Evolutionary conservation across 176 grass and related monocot species (phyloP), one percentile per base, ranked within the genome.

Genomic region (Oryza glumipatula): DNA sequence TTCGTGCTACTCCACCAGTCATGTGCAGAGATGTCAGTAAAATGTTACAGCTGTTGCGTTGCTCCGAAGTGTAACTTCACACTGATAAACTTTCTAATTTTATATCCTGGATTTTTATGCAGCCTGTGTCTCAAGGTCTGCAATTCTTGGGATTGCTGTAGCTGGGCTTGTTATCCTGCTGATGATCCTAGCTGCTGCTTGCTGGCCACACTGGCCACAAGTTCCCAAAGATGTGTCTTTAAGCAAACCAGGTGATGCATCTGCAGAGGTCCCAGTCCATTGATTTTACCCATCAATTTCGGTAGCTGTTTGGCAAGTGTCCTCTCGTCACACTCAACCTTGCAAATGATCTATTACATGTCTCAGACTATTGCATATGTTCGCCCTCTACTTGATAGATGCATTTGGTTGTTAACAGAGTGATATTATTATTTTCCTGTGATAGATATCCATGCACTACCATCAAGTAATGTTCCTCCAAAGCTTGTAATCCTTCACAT

Each of bases 401-500:
- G 77, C 22, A n/a, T 39, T 76, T 67, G 41, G 7, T 88, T 83
- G 21, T 76, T 32, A 48, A 24, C 61, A 58, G 22, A 35, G 26
- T 85, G 77, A 71, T 76, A 76, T 67, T 66, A 44, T 44, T 78
- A 68, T 60, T 82, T 73, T 73, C 44, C 44, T 64, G 8, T 81
- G 64, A 61, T 64, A 91, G 82, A 88, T 65, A 81, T 73, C 19
- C 28, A 67, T 65, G 73, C 49, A 33, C 22, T 67, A 84, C 65
- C 73, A 87, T 90, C 89, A 24, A 92, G 85, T 61, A 94, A 86
- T 86, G 76, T 85, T 66, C 73, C 84, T 56, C 92, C 95, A 8
- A 98, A 98, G 89, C 88, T 98, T 58, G 95, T 98, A 46, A 92
- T 98, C 68, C 92, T 98, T 35, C 88, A 98, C 80, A 98, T 95